Percentiles rank a stretch among this genome's conserved stretches.
phyloP scores from a whole-genome alignment of 2,329 filamentous ascomycete species.

The Lithohypha guttulata region DNA sequence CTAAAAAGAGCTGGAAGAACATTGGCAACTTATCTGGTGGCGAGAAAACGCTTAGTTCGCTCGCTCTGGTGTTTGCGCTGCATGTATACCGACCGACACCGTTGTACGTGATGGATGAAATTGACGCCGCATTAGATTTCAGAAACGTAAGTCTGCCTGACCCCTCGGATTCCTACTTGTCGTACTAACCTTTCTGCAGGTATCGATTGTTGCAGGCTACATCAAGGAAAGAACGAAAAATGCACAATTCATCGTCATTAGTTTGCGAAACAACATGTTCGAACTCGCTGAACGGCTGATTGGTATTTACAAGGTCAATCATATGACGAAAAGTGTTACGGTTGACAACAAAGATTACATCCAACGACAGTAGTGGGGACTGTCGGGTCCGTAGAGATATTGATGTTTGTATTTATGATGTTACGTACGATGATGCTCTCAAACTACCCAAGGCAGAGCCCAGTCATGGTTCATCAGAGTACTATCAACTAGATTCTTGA shows the following conservation, averaged over 20 bases:
- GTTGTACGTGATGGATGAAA: slow-evolving; percentile 98
- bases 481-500: too few species aligned
- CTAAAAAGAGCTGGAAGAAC: slow-evolving; percentile 99
- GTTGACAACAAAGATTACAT: slow-evolving; percentile 72
- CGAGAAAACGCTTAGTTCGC: slow-evolving; percentile 87
- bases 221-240: slow-evolving; percentile 99
- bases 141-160: slow-evolving; percentile 72
- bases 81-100: slow-evolving; percentile 98
- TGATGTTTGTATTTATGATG: too few species aligned
- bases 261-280: slow-evolving; percentile 98
- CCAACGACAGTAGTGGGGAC: too few species aligned
- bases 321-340: slow-evolving; percentile 91
- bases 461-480: too few species aligned
- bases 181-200: slow-evolving; percentile 39
- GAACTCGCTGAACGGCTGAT: slow-evolving; percentile 91
- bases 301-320: slow-evolving; percentile 98
- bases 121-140: slow-evolving; percentile 95
- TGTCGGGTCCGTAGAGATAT: too few species aligned
- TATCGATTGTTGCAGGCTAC: slow-evolving; percentile 95
- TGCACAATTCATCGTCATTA: slow-evolving; percentile 98
- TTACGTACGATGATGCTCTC: too few species aligned
- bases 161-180: background rate
- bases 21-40: slow-evolving; percentile 92
- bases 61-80: slow-evolving; percentile 93
- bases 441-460: too few species aligned